Evolutionary conservation across 108 stramenopile genomes (phyloP).

Genomic region (Pelagomonas calceolata): DNA sequence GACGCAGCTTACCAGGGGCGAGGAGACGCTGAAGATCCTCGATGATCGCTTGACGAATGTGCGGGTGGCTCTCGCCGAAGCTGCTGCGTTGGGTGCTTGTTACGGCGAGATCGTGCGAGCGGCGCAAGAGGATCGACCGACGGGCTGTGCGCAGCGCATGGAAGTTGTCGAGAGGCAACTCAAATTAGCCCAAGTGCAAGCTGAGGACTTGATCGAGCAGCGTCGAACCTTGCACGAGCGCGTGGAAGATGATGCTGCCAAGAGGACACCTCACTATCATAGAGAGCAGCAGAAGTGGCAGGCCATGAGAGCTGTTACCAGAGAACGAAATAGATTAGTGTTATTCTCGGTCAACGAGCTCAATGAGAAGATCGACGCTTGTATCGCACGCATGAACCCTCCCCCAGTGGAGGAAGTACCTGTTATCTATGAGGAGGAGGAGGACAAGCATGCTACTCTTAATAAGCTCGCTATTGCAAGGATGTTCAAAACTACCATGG

Average conservation of each 20-base stretch:
- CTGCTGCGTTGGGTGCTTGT: not conserved
- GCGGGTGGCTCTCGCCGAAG: slow-evolving; percentile 12
- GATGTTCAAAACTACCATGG: no score
- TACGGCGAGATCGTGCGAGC: slow-evolving; percentile 17
- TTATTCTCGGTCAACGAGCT: no score
- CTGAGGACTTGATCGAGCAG: slow-evolving; percentile 15
- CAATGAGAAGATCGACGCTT: no score
- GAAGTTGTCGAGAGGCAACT: slow-evolving; percentile 33
- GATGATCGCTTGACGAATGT: slow-evolving; percentile 21
- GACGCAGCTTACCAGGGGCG: slow-evolving; percentile 29
- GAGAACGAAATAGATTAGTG: not conserved
- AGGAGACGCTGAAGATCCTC: slow-evolving; percentile 30
- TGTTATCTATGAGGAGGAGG: no score
- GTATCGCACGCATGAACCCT: no score
- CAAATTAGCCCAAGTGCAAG: slow-evolving; percentile 20
- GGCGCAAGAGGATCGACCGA: slow-evolving; percentile 19
- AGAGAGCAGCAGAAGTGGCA: slow-evolving; percentile 1
- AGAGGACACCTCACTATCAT: not conserved
- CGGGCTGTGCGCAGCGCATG: slow-evolving; percentile 18
- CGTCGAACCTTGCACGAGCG: slow-evolving; percentile 1
- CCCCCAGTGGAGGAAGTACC: no score
- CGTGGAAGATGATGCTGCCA: not conserved
- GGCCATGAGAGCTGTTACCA: not conserved
- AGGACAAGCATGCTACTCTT: no score
- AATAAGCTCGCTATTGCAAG: no score